Base-by-base conservation (phyloP, 306 rosid genomes). In the Cucumis melo region DNA sequence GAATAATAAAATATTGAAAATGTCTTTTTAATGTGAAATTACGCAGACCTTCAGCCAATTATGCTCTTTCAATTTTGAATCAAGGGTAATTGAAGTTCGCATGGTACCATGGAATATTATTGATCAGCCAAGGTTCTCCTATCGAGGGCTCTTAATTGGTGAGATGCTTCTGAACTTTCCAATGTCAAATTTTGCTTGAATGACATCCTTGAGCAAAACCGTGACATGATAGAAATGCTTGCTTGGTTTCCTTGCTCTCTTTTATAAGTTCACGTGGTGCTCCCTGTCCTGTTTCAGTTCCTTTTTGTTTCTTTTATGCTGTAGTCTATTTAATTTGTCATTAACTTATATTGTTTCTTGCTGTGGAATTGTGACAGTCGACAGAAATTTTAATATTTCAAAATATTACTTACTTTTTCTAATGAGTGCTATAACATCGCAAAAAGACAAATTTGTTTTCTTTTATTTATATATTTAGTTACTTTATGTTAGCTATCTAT, bases 61-160 rank as follows among this genome's bases (percentile, higher is more conserved):
- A 67, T 81, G 87, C 80, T 64, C 58, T 27, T 84, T 78, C 51
- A 79, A 81, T 80, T 68, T 76, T 38, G 82, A 50, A 62, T 63
- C 81, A 54, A 63, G 60, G 55, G 59, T 57, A 62, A 76, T 81
- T 72, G 85, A 76, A 73, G 74, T 84, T 50, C 73, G 63, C 9
- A 72, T 27, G 80, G 83, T 79, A 9, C 87, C 87, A 36, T 81
- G 87, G 87, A 72, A 81, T 79, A 53, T 84, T 48, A 48, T 81
- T 27, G 87, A 84, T 74, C 68, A 58, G 54, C 87, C 87, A 24
- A 84, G 87, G 77, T 84, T 84, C 80, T 84, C 78, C 48, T 84
- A 71, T 82, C 74, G 87, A 46, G 87, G 87, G 71, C 87, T 84
- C 53, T 77, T 84, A 78, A 84, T 84, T 42, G 87, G 87, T 81